Evolutionary conservation across 192 early-diverging fungal genomes (phyloP).

Genomic region (Entrophospora sp.): DNA sequence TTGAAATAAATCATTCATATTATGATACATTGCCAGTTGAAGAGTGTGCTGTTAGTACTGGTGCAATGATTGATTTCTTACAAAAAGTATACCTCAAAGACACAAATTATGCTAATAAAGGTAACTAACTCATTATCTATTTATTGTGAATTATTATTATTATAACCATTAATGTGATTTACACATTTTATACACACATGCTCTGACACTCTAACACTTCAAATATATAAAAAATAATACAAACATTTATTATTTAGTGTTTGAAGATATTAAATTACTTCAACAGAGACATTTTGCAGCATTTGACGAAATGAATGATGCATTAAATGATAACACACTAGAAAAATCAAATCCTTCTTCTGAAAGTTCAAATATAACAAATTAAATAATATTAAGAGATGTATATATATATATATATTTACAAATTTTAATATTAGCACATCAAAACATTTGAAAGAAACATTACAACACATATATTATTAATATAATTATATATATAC

Average conservation of each 20-base stretch:
- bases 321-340: slow-evolving; percentile 26
- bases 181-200: neutral
- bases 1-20: slow-evolving; percentile 50
- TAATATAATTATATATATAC: neutral
- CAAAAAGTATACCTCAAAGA: slow-evolving; percentile 47
- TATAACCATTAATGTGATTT: neutral
- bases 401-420: neutral
- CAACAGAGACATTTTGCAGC: slow-evolving; percentile 31
- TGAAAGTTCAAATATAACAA: neutral
- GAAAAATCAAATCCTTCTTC: slow-evolving; percentile 21
- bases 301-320: slow-evolving; percentile 35
- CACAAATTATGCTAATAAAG: slow-evolving; percentile 30
- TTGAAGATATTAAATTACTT: slow-evolving; percentile 30
- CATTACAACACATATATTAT: neutral
- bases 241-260: slow-evolving; percentile 20
- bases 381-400: neutral
- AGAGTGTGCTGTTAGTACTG: slow-evolving; percentile 53
- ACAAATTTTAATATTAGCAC: neutral
- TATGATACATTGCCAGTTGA: slow-evolving; percentile 54
- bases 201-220: neutral
- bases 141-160: too few species aligned
- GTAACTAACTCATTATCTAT: too few species aligned
- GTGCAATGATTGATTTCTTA: slow-evolving; percentile 60
- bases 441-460: neutral
- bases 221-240: neutral